phyloP scores from a whole-genome alignment of 1,284 basidiomycete species.

The Tetrapyrgos nigripes region DNA sequence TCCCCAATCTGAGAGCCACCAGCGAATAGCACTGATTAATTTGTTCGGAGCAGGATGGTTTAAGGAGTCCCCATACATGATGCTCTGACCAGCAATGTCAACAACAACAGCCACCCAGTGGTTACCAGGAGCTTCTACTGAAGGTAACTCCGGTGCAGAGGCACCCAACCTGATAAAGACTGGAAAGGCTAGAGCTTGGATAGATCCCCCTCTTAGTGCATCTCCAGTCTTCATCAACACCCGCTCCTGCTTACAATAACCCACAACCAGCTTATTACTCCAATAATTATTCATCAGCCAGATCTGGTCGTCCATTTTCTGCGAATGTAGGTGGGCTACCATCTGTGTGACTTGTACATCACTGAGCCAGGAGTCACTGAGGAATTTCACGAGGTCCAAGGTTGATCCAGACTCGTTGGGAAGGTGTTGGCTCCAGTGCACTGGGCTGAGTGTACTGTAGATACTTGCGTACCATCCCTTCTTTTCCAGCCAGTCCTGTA shows the following conservation, averaged over 20 bases:
- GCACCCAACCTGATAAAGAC: neutral
- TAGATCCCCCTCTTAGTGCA: neutral
- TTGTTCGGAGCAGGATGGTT: neutral
- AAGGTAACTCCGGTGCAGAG: neutral
- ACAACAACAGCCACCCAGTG: slow-evolving; percentile 1
- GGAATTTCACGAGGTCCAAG: neutral
- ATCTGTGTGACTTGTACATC: neutral
- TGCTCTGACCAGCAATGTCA: neutral
- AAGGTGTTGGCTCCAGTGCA: no score
- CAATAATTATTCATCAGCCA: no score
- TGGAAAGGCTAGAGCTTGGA: neutral
- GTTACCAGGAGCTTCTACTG: neutral
- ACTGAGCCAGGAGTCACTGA: neutral
- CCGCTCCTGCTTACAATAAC: neutral
- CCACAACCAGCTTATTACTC: neutral
- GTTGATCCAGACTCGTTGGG: no score
- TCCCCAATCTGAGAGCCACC: neutral
- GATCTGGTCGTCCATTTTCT: neutral
- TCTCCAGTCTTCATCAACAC: neutral
- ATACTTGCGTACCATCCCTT: no score
- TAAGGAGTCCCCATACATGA: neutral
- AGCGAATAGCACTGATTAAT: neutral
- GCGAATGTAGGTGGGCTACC: neutral
- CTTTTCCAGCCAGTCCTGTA: no score
- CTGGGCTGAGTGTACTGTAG: no score